Percentiles rank a stretch among this genome's conserved stretches.
Evolutionary conservation across 768 basidiomycete genomes (phyloP).

Genomic region (Serendipita sp.): DNA sequence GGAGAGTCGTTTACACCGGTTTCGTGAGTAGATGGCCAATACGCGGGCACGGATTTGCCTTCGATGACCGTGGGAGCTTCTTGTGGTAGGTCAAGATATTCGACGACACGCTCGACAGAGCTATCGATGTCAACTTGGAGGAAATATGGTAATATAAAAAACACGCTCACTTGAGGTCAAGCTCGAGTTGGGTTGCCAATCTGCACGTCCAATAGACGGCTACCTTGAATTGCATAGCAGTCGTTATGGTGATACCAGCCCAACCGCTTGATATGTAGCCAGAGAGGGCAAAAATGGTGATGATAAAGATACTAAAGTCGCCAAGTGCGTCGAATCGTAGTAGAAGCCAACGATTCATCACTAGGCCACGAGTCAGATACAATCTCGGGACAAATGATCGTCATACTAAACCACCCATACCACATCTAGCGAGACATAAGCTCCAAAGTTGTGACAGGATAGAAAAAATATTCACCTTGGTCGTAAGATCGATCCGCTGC

Average conservation of each 20-base stretch:
- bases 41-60: slow-evolving; percentile 20
- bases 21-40: slow-evolving; percentile 15
- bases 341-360: slow-evolving; percentile 13
- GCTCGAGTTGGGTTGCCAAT: slow-evolving; percentile 16
- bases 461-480: slow-evolving; percentile 6
- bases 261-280: slow-evolving; percentile 15
- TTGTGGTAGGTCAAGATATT: slow-evolving; percentile 16
- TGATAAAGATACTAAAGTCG: slow-evolving; percentile 20
- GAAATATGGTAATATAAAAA: background rate
- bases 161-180: slow-evolving; percentile 8
- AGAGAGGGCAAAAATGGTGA: slow-evolving; percentile 21
- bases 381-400: background rate
- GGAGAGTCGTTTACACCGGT: slow-evolving; percentile 21
- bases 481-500: slow-evolving; percentile 8
- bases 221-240: slow-evolving; percentile 12
- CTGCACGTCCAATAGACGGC: slow-evolving; percentile 12
- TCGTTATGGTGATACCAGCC: slow-evolving; percentile 11
- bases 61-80: slow-evolving; percentile 22
- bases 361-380: background rate
- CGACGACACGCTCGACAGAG: slow-evolving; percentile 18
- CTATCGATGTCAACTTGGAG: background rate
- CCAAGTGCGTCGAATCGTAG: slow-evolving; percentile 23
- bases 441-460: background rate
- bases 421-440: slow-evolving; percentile 10
- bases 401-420: slow-evolving; percentile 11